phyloP scores from a whole-genome alignment of 2,329 filamentous ascomycete genomes.

The Penicillium rolfsii region DNA sequence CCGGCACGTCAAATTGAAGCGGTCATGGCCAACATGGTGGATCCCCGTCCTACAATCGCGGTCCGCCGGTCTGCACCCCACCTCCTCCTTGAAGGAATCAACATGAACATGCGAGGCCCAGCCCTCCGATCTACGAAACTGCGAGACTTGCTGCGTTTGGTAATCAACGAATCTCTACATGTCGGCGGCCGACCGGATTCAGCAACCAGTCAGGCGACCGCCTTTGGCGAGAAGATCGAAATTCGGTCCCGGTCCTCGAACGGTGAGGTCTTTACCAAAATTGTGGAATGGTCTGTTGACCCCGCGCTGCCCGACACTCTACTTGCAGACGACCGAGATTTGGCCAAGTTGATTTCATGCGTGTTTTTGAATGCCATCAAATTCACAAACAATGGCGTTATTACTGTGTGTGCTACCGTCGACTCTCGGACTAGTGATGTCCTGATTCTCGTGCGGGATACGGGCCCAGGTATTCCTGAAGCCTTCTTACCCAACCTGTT shows the following conservation, averaged over 20 bases:
- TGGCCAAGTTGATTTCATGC: constrained; percentile 66
- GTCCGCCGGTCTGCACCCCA: constrained; percentile 42
- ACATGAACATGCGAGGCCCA: constrained; percentile 39
- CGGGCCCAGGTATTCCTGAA: constrained; percentile 68
- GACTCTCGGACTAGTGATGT: constrained; percentile 58
- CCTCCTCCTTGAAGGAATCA: constrained; percentile 41
- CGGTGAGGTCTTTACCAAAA: constrained; percentile 49
- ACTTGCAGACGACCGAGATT: constrained; percentile 63
- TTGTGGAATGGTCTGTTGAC: constrained; percentile 54
- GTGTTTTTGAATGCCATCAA: constrained; percentile 70
- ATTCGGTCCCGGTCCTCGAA: constrained; percentile 50
- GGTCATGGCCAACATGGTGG: constrained; percentile 44
- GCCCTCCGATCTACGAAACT: constrained; percentile 50
- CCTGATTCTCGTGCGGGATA: constrained; percentile 66
- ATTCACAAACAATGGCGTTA: constrained; percentile 67
- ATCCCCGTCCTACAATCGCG: constrained; percentile 41
- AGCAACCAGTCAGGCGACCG: constrained; percentile 48
- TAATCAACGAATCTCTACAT: constrained; percentile 54
- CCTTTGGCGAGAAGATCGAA: constrained; percentile 51
- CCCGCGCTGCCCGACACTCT: constrained; percentile 51
- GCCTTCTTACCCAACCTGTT: constrained; percentile 69
- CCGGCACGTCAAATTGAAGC: constrained; percentile 43
- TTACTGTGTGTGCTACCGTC: constrained; percentile 59
- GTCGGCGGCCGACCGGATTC: constrained; percentile 54
- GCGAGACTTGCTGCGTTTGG: constrained; percentile 49